A percentile compares a stretch with the other conserved stretches of the same genome.
Evolutionary conservation across 805 yeast species (phyloP).

Genomic region (Saccharomycopsis malanga): DNA sequence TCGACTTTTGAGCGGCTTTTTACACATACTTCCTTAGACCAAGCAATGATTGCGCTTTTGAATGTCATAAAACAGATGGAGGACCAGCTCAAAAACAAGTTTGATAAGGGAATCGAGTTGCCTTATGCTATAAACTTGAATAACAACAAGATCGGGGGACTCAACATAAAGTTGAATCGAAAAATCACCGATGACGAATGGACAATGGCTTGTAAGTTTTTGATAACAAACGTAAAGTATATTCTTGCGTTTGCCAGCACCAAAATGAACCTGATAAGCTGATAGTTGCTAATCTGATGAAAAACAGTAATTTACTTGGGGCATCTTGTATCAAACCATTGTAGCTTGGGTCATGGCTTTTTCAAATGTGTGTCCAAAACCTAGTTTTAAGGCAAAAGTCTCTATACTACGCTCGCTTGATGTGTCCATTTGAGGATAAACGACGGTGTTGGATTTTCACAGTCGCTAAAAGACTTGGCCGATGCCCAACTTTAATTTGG

Average conservation of each 20-base stretch:
- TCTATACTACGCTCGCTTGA: too few relatives aligned
- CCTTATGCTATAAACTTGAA: slow-evolving; percentile 59
- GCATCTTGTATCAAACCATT: too few relatives aligned
- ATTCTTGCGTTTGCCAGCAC: slow-evolving; percentile 64
- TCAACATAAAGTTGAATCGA: slow-evolving; percentile 63
- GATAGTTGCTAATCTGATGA: too few relatives aligned
- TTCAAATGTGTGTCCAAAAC: too few relatives aligned
- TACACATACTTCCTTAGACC: slow-evolving; percentile 71
- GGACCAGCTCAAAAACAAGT: slow-evolving; percentile 26
- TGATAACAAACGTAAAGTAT: slow-evolving; percentile 80
- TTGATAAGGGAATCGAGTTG: slow-evolving; percentile 40
- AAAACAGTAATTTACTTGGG: too few relatives aligned
- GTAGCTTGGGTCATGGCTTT: too few relatives aligned
- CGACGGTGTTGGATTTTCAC: too few relatives aligned
- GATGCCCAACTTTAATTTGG: too few relatives aligned
- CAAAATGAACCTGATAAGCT: slow-evolving; percentile 24
- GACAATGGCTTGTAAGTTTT: slow-evolving; percentile 83
- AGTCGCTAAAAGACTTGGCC: too few relatives aligned
- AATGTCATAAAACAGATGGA: slow-evolving; percentile 54
- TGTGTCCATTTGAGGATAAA: too few relatives aligned
- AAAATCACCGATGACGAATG: slow-evolving; percentile 64
- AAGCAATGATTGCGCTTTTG: slow-evolving; percentile 71
- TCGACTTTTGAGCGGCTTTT: slow-evolving; percentile 63
- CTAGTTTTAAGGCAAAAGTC: too few relatives aligned
- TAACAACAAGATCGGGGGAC: slow-evolving; percentile 68